Conservation (phyloP, 2,329 filamentous ascomycete species). For the Endothia cerciana region DNA sequence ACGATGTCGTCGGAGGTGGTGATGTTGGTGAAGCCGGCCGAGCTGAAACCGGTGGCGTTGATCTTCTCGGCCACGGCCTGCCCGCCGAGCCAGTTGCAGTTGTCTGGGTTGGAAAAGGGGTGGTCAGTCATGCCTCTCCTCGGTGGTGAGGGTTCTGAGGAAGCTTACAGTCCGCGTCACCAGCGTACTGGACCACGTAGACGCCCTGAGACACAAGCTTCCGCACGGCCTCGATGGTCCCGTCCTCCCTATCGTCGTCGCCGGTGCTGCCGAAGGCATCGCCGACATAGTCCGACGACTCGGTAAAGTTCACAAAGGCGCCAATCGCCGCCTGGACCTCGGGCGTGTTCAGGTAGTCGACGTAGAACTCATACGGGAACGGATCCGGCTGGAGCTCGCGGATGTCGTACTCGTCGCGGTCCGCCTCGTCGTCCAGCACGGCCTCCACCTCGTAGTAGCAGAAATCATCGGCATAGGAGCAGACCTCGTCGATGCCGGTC, state of each 20-base stretch:
- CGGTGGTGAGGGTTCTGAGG: neutral
- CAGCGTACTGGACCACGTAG: constrained; percentile 23
- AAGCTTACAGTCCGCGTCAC: constrained; percentile 25
- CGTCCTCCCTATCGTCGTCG: constrained; percentile 21
- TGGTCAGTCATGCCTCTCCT: neutral
- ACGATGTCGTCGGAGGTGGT: constrained; percentile 40
- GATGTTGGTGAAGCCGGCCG: constrained; percentile 35
- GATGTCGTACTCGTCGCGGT: constrained; percentile 64
- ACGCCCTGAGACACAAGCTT: constrained; percentile 17
- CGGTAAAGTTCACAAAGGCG: constrained; percentile 33
- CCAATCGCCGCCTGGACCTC: constrained; percentile 36
- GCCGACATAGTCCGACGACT: constrained; percentile 26
- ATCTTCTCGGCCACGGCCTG: constrained; percentile 22
- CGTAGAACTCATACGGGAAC: constrained; percentile 60
- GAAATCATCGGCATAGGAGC: constrained; percentile 57
- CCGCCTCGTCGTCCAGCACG: constrained; percentile 54
- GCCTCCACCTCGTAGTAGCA: constrained; percentile 57
- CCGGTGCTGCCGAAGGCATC: constrained; percentile 23
- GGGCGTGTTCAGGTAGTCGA: constrained; percentile 60
- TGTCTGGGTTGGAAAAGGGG: neutral
- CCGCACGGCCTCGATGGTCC: constrained; percentile 21
- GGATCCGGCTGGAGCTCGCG: constrained; percentile 58
- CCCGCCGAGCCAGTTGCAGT: constrained; percentile 27
- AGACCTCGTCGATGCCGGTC: constrained; percentile 54
- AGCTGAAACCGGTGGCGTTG: constrained; percentile 38